phyloP scores from a whole-genome alignment of 1,284 basidiomycete genomes.

The Apiotrichum laibachii region DNA sequence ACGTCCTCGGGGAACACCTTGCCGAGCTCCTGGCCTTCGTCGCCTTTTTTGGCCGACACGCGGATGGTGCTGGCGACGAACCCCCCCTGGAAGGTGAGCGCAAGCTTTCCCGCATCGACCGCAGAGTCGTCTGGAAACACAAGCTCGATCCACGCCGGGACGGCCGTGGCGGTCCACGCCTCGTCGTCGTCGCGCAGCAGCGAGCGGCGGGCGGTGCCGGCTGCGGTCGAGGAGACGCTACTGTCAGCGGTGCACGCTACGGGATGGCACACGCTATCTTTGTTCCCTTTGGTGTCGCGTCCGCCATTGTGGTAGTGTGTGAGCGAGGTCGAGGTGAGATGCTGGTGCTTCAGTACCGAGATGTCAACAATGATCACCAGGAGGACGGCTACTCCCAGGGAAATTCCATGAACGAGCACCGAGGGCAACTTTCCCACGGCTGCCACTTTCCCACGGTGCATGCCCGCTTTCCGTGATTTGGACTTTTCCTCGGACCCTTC shows the following conservation, averaged over 20 bases:
- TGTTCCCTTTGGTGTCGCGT: conserved; percentile 1
- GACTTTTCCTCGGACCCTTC: background rate
- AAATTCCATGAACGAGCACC: no score
- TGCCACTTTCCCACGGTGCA: no score
- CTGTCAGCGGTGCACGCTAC: conserved; percentile 7
- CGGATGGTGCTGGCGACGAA: conserved; percentile 45
- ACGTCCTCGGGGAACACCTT: conserved; percentile 49
- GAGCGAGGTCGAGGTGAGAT: background rate
- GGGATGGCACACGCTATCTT: conserved; percentile 4
- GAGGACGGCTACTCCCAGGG: no score
- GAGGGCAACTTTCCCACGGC: background rate
- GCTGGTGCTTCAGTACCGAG: background rate
- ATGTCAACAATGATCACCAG: background rate
- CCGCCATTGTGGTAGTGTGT: background rate
- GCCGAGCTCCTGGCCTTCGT: conserved; percentile 33
- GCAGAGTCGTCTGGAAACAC: conserved; percentile 30
- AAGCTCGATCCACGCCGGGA: conserved; percentile 39
- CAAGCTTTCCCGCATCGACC: conserved; percentile 36
- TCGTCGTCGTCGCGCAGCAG: conserved; percentile 30
- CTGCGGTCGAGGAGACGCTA: conserved; percentile 29
- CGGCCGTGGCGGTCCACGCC: conserved; percentile 36
- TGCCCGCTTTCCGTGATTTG: background rate
- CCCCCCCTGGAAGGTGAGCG: conserved; percentile 51
- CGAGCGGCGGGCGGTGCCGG: conserved; percentile 27
- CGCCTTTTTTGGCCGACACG: conserved; percentile 21